Evolutionary conservation across 169 alveolate species (phyloP), one percentile per base, ranked within the genome.

Genomic region (Cryptosporidium ryanae): DNA sequence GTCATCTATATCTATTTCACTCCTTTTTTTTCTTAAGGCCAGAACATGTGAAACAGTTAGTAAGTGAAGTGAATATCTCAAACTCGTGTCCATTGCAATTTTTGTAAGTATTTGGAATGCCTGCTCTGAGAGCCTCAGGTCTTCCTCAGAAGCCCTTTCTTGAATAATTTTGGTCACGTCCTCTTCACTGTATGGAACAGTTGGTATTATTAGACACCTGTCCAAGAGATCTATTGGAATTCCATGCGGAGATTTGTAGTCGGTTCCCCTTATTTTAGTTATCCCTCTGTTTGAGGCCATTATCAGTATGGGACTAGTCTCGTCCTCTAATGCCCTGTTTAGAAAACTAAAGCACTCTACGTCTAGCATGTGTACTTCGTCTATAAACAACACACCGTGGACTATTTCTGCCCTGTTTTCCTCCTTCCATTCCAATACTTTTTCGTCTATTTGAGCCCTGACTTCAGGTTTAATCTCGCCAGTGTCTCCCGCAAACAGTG

Each of bases 241-340:
- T 52, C 99, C 99, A 91, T 98, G 99, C 43, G 99, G 99, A 46
- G 98, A 93, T 83, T 94, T 94, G 93, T 96, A 97, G 83, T 96
- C 97, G 1, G 99, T 98, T 65, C 99, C 99, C 82, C 99, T 93
- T 82, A 98, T 95, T 65, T 93, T 94, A 46, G 98, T 94, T 48
- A 97, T 97, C 32, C 99, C 99, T 89, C 99, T 93, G 90, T 98
- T 98, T 15, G 99, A 97, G n/a, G 99, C 99, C 98, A 98, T 95
- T 71, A 98, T 97, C 49, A 98, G 98, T 54, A 98, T 94, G 25
- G 99, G 99, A 25, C 99, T 97, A 32, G 93, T 94, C 64, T 96
- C 99, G 59, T 95, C 93, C 96, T 98, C 99, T 65, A 98, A 90
- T 10, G 99, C 99, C 92, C 98, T 96, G 92, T 98, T 98, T 43